Percentiles rank a stretch among this genome's conserved stretches.
Conservation (phyloP, 306 rosid species). For the Sphenostylis stenocarpa region DNA sequence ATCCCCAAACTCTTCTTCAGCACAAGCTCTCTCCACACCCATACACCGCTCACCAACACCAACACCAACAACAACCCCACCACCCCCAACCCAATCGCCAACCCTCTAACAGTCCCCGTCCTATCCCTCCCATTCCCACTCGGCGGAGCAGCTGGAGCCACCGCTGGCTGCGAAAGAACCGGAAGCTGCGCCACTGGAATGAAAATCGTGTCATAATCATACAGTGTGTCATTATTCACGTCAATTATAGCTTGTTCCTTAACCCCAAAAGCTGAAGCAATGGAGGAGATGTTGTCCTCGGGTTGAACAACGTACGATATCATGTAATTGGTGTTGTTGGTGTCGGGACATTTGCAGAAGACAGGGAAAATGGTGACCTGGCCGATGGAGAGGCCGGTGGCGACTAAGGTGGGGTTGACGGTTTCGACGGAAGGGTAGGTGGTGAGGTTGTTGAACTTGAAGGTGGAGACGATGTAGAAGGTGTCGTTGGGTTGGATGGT, state of each 20-base stretch:
- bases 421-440: constrained; percentile 63
- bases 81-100: constrained; percentile 76
- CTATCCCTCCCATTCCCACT: constrained; percentile 2
- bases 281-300: constrained; percentile 51
- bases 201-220: constrained; percentile 58
- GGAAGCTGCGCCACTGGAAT: constrained; percentile 67
- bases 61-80: constrained; percentile 57
- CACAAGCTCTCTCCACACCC: constrained; percentile 52
- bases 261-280: constrained; percentile 58
- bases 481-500: constrained; percentile 55
- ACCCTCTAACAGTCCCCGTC: constrained; percentile 54
- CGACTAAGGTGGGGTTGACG: constrained; percentile 61
- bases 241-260: constrained; percentile 35
- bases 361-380: constrained; percentile 54
- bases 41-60: constrained; percentile 46
- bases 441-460: constrained; percentile 57
- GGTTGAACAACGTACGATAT: constrained; percentile 81
- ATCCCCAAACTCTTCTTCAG: constrained; percentile 29
- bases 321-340: constrained; percentile 35
- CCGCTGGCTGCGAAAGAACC: constrained; percentile 56
- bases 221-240: constrained; percentile 32
- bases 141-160: constrained; percentile 26
- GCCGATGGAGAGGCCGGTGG: constrained; percentile 52
- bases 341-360: constrained; percentile 78
- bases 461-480: constrained; percentile 52